Percentiles rank a stretch among this genome's conserved stretches.
phyloP scores from a whole-genome alignment of 257 asterid genomes.

The Forsythia viridissima region DNA sequence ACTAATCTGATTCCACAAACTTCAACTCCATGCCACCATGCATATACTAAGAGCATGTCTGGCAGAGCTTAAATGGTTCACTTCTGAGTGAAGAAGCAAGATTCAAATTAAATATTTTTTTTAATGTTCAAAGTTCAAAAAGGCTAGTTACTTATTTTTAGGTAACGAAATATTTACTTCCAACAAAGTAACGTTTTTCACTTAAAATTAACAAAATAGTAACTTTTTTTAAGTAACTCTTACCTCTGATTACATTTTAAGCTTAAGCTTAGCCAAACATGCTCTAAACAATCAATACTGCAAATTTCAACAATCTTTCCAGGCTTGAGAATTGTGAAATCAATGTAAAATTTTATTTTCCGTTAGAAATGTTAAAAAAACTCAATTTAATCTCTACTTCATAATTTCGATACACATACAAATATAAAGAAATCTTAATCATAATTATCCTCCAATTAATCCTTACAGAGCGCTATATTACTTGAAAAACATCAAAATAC shows the following conservation, averaged over 20 bases:
- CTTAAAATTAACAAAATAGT: not conserved
- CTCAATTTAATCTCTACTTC: not conserved
- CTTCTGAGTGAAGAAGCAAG: not conserved
- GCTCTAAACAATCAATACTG: not conserved
- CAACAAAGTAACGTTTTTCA: not conserved
- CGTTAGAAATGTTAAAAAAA: not conserved
- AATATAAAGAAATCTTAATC: not conserved
- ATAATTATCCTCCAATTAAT: not conserved
- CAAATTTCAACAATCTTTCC: not conserved
- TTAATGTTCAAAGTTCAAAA: not conserved
- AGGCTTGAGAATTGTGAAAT: not conserved
- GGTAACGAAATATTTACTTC: not conserved
- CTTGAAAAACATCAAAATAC: slow-evolving; percentile 27
- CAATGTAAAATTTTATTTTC: not conserved
- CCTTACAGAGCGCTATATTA: not conserved
- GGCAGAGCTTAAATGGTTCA: not conserved
- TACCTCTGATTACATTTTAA: no score
- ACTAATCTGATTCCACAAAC: not conserved
- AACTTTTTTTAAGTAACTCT: not conserved
- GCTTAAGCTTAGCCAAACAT: not conserved
- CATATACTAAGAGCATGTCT: not conserved
- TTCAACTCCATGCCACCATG: no score
- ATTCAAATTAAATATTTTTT: not conserved
- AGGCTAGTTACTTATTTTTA: not conserved
- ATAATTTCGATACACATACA: not conserved